phyloP scores from a whole-genome alignment of 2,329 filamentous ascomycete species.

The Diaporthe ampelina region DNA sequence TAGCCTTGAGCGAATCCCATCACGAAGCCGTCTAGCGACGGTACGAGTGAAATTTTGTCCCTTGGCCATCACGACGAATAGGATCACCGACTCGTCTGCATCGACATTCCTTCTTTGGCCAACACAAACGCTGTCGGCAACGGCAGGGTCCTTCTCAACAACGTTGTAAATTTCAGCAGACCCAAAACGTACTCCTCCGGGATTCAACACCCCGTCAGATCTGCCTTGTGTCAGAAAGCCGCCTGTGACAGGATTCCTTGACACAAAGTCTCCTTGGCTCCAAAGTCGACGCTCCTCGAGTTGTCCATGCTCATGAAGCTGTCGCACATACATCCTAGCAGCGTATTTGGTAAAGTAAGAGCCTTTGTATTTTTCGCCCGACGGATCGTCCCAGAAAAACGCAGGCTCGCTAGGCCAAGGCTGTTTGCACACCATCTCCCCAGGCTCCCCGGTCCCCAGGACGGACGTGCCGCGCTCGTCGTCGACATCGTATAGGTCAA shows the following conservation, averaged over 20 bases:
- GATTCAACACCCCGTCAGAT: constrained; percentile 62
- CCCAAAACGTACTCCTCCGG: constrained; percentile 62
- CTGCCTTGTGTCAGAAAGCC: constrained; percentile 59
- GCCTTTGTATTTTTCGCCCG: constrained; percentile 55
- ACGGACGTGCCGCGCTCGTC: constrained; percentile 50
- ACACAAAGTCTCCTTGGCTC: constrained; percentile 62
- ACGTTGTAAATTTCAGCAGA: constrained; percentile 62
- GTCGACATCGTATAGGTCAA: constrained; percentile 59
- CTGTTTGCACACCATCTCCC: constrained; percentile 60
- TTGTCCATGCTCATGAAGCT: constrained; percentile 54
- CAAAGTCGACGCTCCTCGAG: constrained; percentile 50
- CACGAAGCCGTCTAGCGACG: constrained; percentile 45
- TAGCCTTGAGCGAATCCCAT: constrained; percentile 46
- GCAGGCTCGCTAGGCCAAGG: constrained; percentile 62
- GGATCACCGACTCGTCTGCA: constrained; percentile 45
- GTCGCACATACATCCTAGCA: not conserved
- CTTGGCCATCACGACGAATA: constrained; percentile 45
- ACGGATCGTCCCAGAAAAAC: constrained; percentile 59
- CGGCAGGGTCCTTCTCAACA: constrained; percentile 56
- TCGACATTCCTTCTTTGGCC: constrained; percentile 43
- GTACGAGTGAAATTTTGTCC: constrained; percentile 16
- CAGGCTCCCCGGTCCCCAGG: constrained; percentile 52
- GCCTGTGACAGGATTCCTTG: constrained; percentile 55
- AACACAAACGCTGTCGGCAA: constrained; percentile 45
- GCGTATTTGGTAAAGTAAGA: constrained; percentile 60